phyloP scores from a whole-genome alignment of 257 asterid species.

The Salvia hispanica region DNA sequence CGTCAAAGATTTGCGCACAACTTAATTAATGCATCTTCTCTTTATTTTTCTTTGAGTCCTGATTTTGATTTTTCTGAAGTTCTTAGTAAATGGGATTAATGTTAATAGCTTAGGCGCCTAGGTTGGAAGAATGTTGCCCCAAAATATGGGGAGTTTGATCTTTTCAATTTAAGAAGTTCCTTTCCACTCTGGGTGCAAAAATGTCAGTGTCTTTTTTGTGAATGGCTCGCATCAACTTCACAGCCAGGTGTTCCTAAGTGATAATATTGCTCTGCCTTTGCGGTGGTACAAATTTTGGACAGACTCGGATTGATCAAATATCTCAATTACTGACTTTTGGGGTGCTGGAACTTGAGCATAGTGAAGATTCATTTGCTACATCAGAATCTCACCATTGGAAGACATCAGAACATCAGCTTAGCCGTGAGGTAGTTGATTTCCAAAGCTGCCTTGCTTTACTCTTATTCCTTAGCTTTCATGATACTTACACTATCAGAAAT shows the following conservation, averaged over 20 bases:
- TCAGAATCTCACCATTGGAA: slow-evolving; percentile 40
- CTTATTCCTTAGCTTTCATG: slow-evolving; percentile 26
- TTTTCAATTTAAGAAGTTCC: slow-evolving; percentile 46
- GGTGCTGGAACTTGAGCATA: slow-evolving; percentile 48
- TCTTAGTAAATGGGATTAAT: slow-evolving; percentile 28
- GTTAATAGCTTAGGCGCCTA: slow-evolving; percentile 24
- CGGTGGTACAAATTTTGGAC: slow-evolving; percentile 78
- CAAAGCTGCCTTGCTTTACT: slow-evolving; percentile 21
- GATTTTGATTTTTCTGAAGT: background rate
- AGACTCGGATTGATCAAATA: slow-evolving; percentile 88
- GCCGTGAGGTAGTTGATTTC: slow-evolving; percentile 53
- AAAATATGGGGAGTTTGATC: slow-evolving; percentile 37
- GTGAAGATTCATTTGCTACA: slow-evolving; percentile 40
- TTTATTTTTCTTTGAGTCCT: slow-evolving; percentile 12
- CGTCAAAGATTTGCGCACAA: background rate
- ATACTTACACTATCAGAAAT: slow-evolving; percentile 29
- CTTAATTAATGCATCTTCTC: slow-evolving; percentile 4
- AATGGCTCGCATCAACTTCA: slow-evolving; percentile 57
- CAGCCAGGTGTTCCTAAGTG: slow-evolving; percentile 64
- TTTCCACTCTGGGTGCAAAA: slow-evolving; percentile 47
- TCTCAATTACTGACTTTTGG: slow-evolving; percentile 66
- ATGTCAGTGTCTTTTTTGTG: slow-evolving; percentile 54
- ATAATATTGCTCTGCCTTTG: slow-evolving; percentile 68
- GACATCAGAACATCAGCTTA: slow-evolving; percentile 50
- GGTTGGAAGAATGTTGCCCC: slow-evolving; percentile 40